Conservation (phyloP, 192 early-diverging fungal genomes). For the Coemansia sp. region DNA sequence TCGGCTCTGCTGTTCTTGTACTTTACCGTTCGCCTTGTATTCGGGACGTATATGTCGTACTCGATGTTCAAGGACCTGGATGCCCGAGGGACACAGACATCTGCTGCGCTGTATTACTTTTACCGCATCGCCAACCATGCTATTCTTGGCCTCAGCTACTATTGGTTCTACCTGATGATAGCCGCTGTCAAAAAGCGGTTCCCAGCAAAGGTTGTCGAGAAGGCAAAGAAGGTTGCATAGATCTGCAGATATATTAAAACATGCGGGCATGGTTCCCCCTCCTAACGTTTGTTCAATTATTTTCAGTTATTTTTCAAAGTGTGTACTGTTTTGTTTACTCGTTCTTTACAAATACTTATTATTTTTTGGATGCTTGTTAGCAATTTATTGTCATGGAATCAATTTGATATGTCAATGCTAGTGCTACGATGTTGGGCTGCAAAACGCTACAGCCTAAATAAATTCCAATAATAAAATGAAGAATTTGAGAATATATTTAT, state of each 20-base stretch:
- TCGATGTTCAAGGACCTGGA: slow-evolving; percentile 49
- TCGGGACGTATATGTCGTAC: slow-evolving; percentile 73
- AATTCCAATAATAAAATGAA: too few species aligned
- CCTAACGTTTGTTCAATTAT: background rate
- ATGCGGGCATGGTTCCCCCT: background rate
- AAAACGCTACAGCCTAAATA: too few species aligned
- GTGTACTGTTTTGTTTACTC: background rate
- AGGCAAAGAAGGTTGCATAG: slow-evolving; percentile 9
- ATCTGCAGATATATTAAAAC: too few species aligned
- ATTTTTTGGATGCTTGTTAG: too few species aligned
- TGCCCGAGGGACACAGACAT: slow-evolving; percentile 29
- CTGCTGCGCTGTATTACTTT: slow-evolving; percentile 37
- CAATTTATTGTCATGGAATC: too few species aligned
- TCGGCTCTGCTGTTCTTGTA: slow-evolving; percentile 72
- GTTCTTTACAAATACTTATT: slow-evolving; percentile 6
- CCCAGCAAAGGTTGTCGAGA: slow-evolving; percentile 11
- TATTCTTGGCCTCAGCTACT: slow-evolving; percentile 44
- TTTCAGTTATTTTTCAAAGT: background rate
- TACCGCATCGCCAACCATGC: slow-evolving; percentile 45
- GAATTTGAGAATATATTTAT: too few species aligned
- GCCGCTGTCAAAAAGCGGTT: slow-evolving; percentile 41
- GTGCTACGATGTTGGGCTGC: too few species aligned
- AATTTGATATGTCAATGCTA: too few species aligned
- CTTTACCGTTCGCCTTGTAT: slow-evolving; percentile 72
- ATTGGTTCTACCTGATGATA: slow-evolving; percentile 55